phyloP scores from a whole-genome alignment of 257 asterid genomes.

The Petrea volubilis region DNA sequence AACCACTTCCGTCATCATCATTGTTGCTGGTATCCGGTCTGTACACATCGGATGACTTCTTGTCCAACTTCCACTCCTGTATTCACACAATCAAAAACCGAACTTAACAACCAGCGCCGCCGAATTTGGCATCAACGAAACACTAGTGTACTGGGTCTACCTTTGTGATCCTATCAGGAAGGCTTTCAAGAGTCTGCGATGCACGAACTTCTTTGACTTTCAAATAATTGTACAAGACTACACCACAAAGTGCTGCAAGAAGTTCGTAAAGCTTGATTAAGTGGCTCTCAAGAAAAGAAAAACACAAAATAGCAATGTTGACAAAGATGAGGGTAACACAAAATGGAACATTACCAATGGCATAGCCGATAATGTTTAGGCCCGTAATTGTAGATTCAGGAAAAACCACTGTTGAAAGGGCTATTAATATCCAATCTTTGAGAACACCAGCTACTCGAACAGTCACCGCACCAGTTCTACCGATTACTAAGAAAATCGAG shows the following conservation, averaged over 20 bases:
- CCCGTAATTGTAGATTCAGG: constrained; percentile 70
- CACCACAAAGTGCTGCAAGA: constrained; percentile 37
- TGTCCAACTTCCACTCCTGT: constrained; percentile 73
- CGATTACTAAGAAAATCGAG: constrained; percentile 71
- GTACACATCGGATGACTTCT: constrained; percentile 71
- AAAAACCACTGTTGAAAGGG: constrained; percentile 66
- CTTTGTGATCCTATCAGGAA: constrained; percentile 60
- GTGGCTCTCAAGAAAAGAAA: background rate
- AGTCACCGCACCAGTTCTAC: constrained; percentile 84
- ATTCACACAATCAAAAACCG: background rate
- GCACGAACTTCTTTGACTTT: constrained; percentile 62
- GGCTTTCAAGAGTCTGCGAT: constrained; percentile 45
- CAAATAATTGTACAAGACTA: constrained; percentile 68
- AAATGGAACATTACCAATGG: constrained; percentile 48
- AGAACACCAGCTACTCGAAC: constrained; percentile 78
- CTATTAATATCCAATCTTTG: constrained; percentile 73
- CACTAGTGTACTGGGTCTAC: constrained; percentile 23
- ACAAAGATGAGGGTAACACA: background rate
- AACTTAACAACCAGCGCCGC: background rate
- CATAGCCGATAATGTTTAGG: constrained; percentile 72
- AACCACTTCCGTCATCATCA: constrained; percentile 22
- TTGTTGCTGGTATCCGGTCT: constrained; percentile 37
- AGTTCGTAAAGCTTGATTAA: background rate
- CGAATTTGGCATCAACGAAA: background rate
- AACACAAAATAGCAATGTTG: background rate